Conservation (phyloP, 805 yeast genomes). For the Yarrowia sp. region DNA sequence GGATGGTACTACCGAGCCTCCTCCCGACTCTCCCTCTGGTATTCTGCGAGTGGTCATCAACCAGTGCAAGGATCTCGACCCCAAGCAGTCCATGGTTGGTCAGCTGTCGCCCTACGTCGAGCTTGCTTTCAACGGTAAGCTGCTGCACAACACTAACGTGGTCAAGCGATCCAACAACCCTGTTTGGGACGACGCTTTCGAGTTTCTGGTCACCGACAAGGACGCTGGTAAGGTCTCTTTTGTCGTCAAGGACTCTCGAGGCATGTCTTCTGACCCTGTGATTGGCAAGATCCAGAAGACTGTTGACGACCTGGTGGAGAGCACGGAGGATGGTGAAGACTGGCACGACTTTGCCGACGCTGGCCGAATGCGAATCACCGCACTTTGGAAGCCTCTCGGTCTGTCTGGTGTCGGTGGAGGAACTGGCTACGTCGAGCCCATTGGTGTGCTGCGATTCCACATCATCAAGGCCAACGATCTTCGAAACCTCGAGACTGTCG, state of each 20-base stretch:
- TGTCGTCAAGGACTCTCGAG: constrained; percentile 60
- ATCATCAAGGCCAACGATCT: constrained; percentile 70
- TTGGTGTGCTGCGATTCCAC: constrained; percentile 79
- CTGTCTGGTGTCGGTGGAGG: constrained; percentile 65
- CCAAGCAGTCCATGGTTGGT: constrained; percentile 44
- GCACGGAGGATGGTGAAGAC: constrained; percentile 70
- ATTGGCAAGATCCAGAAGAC: constrained; percentile 55
- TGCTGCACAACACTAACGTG: constrained; percentile 55
- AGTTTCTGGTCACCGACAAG: constrained; percentile 69
- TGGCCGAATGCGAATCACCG: constrained; percentile 69
- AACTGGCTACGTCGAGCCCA: constrained; percentile 87
- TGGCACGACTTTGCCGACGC: constrained; percentile 68
- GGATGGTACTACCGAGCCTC: constrained; percentile 80
- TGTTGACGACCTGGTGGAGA: constrained; percentile 62
- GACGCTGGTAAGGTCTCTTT: constrained; percentile 67
- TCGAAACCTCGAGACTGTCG: constrained; percentile 81
- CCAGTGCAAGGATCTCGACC: constrained; percentile 57
- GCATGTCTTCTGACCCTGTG: constrained; percentile 57
- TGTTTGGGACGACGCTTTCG: constrained; percentile 59
- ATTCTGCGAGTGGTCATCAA: constrained; percentile 65
- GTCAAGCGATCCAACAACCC: constrained; percentile 65
- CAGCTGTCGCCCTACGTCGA: constrained; percentile 69
- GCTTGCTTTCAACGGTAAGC: constrained; percentile 60
- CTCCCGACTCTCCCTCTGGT: constrained; percentile 94
- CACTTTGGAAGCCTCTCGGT: constrained; percentile 85